Conservation (phyloP, 2,329 filamentous ascomycete genomes). For the Calonectria pseudoturangicola region DNA sequence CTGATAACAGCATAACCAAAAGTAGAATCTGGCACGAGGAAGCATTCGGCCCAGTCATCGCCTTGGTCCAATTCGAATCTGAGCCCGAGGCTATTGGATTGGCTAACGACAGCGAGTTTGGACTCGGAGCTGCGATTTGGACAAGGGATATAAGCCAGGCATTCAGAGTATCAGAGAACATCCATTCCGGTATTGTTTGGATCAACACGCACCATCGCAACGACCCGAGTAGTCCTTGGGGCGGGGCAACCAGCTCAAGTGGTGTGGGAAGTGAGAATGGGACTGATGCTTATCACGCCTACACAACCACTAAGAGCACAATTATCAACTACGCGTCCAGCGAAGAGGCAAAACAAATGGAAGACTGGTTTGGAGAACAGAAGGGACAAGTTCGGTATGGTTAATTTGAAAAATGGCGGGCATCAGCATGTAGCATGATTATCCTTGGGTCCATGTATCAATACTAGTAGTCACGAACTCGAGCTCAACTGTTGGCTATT, state of each 20-base stretch:
- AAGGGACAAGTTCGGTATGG: slow-evolving; percentile 67
- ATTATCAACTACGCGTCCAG: slow-evolving; percentile 80
- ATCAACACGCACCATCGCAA: slow-evolving; percentile 81
- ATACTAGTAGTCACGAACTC: no score
- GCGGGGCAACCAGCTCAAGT: slow-evolving; percentile 76
- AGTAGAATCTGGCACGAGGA: slow-evolving; percentile 87
- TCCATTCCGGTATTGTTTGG: slow-evolving; percentile 79
- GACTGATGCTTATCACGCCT: slow-evolving; percentile 76
- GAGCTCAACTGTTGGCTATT: no score
- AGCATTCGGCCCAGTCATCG: slow-evolving; percentile 88
- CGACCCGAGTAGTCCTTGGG: slow-evolving; percentile 83
- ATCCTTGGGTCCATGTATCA: no score
- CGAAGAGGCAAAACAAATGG: slow-evolving; percentile 70
- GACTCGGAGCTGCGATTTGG: slow-evolving; percentile 86
- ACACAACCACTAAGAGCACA: slow-evolving; percentile 78
- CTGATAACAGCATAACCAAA: slow-evolving; percentile 75
- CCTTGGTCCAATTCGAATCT: slow-evolving; percentile 83
- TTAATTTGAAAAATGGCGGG: slow-evolving; percentile 34
- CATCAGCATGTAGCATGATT: background rate
- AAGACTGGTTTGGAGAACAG: slow-evolving; percentile 82
- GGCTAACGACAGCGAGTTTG: slow-evolving; percentile 85
- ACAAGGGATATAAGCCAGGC: slow-evolving; percentile 83
- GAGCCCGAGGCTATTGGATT: slow-evolving; percentile 82
- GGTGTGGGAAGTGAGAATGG: slow-evolving; percentile 85
- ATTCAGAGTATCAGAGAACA: slow-evolving; percentile 83